Conservation (phyloP, 192 early-diverging fungal species). For the Backusella psychrophila region DNA sequence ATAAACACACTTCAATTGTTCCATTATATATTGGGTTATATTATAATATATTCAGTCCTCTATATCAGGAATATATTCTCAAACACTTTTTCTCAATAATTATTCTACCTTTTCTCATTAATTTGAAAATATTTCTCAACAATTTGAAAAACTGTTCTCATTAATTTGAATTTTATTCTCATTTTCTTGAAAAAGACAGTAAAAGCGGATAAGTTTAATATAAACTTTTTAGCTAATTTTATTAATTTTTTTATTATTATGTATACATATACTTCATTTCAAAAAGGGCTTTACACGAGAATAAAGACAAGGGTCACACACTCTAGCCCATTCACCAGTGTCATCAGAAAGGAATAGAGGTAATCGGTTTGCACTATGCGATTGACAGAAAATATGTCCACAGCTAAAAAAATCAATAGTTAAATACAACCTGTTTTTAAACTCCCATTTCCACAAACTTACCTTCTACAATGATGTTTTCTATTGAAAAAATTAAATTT, state of each 20-base stretch:
- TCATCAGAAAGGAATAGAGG: constrained; percentile 1
- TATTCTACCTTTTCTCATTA: no score
- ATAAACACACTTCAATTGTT: no score
- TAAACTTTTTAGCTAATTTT: not conserved
- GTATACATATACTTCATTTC: not conserved
- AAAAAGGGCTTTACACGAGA: not conserved
- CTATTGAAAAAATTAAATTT: not conserved
- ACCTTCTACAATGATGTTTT: constrained; percentile 14
- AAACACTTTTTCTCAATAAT: no score
- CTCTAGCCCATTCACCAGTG: constrained; percentile 16
- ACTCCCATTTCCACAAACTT: not conserved
- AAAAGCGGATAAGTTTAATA: no score
- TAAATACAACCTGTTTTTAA: not conserved
- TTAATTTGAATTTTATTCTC: no score
- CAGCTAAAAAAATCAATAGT: not conserved
- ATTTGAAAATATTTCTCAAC: no score
- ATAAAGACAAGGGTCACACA: constrained; percentile 17
- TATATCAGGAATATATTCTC: no score
- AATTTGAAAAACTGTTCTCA: no score
- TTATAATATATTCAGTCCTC: no score
- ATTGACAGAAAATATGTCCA: constrained; percentile 22
- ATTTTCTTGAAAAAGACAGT: no score
- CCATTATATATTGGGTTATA: no score
- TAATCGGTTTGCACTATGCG: constrained; percentile 10
- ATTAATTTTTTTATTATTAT: not conserved